Evolutionary conservation across 2,329 filamentous ascomycete species (phyloP).

Genomic region (Chaetomium olivaceum): DNA sequence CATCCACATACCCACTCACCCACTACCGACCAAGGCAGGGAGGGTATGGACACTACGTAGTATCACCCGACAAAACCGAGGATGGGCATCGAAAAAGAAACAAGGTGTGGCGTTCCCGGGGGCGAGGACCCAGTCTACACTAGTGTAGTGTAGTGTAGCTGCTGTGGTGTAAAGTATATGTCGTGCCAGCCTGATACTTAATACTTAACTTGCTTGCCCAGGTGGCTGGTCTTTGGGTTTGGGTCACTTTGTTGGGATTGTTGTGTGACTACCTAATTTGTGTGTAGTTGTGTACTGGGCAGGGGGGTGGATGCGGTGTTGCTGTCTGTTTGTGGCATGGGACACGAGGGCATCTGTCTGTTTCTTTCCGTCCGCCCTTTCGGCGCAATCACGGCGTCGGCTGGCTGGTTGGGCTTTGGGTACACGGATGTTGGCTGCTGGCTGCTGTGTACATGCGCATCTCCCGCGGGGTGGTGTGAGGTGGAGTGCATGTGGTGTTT

Average conservation of each 20-base stretch:
- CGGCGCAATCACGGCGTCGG: not conserved
- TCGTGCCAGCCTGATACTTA: not conserved
- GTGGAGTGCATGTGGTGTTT: not conserved
- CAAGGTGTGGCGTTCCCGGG: conserved; percentile 9
- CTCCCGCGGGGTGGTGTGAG: not conserved
- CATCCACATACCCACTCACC: not conserved
- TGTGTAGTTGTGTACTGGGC: too few species aligned
- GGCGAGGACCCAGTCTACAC: too few species aligned
- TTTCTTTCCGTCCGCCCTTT: too few species aligned
- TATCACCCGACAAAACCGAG: not conserved
- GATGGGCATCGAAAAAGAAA: not conserved
- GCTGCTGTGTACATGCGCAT: not conserved
- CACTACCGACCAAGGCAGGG: not conserved
- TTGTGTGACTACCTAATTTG: not conserved
- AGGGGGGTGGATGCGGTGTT: too few species aligned
- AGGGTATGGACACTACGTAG: not conserved
- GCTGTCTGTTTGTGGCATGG: not conserved
- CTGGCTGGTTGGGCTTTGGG: not conserved
- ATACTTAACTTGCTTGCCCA: not conserved
- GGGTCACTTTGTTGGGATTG: too few species aligned
- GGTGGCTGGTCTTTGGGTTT: conserved; percentile 5
- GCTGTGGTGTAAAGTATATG: not conserved
- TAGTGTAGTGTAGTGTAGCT: too few species aligned
- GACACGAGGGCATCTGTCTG: not conserved
- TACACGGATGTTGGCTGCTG: not conserved